Conservation (phyloP, 371 early-diverging fungal genomes). For the Gilbertella persicaria region DNA sequence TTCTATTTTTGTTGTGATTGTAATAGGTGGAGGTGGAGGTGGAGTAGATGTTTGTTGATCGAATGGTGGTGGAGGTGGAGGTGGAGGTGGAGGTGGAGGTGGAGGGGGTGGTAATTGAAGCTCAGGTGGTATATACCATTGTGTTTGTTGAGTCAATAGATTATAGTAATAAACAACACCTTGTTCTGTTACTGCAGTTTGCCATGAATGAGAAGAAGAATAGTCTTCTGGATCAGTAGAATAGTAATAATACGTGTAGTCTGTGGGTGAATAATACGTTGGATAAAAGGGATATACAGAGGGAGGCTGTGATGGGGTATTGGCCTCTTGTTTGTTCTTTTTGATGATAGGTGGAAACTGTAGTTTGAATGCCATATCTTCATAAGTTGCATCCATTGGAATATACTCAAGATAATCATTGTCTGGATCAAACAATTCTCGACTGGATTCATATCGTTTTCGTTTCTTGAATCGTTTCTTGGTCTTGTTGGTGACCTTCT, state of each 20-base stretch:
- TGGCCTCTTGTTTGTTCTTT: too few relatives aligned
- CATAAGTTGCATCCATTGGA: constrained; percentile 11
- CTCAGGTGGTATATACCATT: constrained; percentile 46
- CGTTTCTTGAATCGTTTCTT: neutral
- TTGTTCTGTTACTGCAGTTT: constrained; percentile 32
- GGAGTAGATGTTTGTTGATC: neutral
- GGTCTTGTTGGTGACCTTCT: neutral
- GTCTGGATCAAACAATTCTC: constrained; percentile 44
- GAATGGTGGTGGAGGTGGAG: neutral
- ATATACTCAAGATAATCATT: constrained; percentile 42
- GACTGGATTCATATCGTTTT: constrained; percentile 24
- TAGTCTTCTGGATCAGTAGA: neutral
- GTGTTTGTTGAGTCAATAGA: constrained; percentile 37
- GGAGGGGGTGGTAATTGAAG: neutral
- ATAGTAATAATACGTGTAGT: neutral
- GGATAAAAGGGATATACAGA: neutral
- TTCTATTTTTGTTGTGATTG: neutral
- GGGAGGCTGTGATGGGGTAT: neutral
- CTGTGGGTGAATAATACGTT: neutral
- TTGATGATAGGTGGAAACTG: constrained; percentile 24
- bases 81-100: constrained; percentile 8
- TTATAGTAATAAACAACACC: constrained; percentile 47
- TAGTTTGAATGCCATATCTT: constrained; percentile 22
- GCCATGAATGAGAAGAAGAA: constrained; percentile 35
- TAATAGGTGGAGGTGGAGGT: neutral